Conservation (phyloP, 1,139 yeast species). For the Eremothecium coryli region DNA sequence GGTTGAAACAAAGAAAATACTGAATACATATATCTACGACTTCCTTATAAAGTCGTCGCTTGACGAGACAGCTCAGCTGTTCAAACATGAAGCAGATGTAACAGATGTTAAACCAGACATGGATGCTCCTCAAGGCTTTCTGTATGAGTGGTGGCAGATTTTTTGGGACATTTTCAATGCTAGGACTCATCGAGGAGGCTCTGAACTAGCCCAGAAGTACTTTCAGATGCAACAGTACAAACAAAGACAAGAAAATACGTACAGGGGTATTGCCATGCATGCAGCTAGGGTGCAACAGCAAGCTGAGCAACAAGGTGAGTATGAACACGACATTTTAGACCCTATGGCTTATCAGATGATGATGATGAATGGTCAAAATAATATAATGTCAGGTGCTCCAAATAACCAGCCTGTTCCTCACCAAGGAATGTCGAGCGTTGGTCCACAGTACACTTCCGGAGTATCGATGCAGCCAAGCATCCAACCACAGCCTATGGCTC, state of each 20-base stretch:
- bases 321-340: slow-evolving; percentile 17
- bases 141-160: slow-evolving; percentile 93
- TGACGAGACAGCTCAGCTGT: slow-evolving; percentile 60
- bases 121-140: slow-evolving; percentile 82
- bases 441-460: neutral
- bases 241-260: slow-evolving; percentile 51
- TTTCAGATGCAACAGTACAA: slow-evolving; percentile 58
- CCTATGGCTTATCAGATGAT: slow-evolving; percentile 17
- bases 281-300: slow-evolving; percentile 32
- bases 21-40: slow-evolving; percentile 82
- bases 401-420: slow-evolving; percentile 1
- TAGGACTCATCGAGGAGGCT: slow-evolving; percentile 53
- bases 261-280: slow-evolving; percentile 37
- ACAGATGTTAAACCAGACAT: slow-evolving; percentile 25
- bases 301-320: slow-evolving; percentile 25
- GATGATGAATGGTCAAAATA: slow-evolving; percentile 6
- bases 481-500: neutral
- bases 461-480: slow-evolving; percentile 1
- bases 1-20: slow-evolving; percentile 40
- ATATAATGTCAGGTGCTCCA: neutral
- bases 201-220: slow-evolving; percentile 60
- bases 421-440: neutral
- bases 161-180: slow-evolving; percentile 94
- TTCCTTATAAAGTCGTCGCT: slow-evolving; percentile 68
- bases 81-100: slow-evolving; percentile 62